These are phyloP conservation scores for Coemansia sp. DNA, from an alignment of 192 early-diverging fungal genomes.

Conservation along the genomic window DNA sequence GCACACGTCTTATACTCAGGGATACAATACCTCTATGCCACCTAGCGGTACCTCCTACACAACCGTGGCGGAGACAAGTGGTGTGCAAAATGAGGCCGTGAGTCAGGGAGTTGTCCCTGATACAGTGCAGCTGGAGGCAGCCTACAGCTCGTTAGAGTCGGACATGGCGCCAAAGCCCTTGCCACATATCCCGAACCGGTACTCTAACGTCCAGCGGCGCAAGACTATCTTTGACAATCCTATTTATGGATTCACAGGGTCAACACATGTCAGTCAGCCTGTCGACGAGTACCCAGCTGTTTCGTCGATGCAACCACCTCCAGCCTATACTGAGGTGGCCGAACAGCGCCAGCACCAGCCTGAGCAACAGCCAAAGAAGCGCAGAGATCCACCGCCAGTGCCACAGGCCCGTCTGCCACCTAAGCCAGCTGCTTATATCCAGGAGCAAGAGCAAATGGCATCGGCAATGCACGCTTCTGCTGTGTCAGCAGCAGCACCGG, in stretches of 20 bases:
- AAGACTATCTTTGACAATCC: constrained; percentile 65
- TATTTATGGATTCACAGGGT: constrained; percentile 44
- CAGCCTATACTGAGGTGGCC: neutral
- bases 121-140: neutral
- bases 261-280: constrained; percentile 16
- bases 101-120: neutral
- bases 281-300: constrained; percentile 10
- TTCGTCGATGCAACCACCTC: neutral
- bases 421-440: constrained; percentile 24
- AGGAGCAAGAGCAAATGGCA: constrained; percentile 12
- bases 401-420: constrained; percentile 19
- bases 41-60: neutral
- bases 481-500: constrained; percentile 8
- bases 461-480: neutral
- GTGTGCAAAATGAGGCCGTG: neutral
- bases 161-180: neutral
- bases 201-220: constrained; percentile 21
- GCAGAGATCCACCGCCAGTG: constrained; percentile 24
- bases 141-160: constrained; percentile 2
- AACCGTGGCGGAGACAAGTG: constrained; percentile 7
- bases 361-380: neutral
- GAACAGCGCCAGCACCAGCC: constrained; percentile 14
- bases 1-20: constrained; percentile 27
- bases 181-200: neutral
- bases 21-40: constrained; percentile 16